These are phyloP conservation scores for Umbelopsis sp. DNA, from an alignment of 371 early-diverging fungal genomes.

Conservation along the genomic window DNA sequence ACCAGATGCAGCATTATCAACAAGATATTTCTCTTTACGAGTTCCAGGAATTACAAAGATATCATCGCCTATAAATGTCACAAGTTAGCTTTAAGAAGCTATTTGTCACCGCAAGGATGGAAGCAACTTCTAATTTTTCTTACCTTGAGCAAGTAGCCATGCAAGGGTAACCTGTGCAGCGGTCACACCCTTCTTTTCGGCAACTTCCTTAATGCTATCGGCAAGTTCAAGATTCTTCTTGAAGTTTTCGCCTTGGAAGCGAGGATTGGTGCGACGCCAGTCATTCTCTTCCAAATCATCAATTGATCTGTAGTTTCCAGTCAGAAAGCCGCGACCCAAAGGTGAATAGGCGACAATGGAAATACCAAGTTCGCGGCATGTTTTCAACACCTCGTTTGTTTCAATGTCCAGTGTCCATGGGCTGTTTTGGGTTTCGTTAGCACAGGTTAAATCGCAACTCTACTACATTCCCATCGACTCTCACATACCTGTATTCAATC, in stretches of 20 bases:
- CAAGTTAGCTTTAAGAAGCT: not conserved
- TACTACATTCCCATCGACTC: not conserved
- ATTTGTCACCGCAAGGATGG: not conserved
- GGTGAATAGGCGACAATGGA: slow-evolving; percentile 60
- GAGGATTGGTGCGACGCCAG: slow-evolving; percentile 49
- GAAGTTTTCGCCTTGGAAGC: slow-evolving; percentile 55
- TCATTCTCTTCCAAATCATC: slow-evolving; percentile 53
- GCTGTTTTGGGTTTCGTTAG: slow-evolving; percentile 9
- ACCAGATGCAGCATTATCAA: slow-evolving; percentile 51
- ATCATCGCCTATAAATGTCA: slow-evolving; percentile 13
- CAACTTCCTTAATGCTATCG: slow-evolving; percentile 45
- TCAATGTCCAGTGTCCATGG: slow-evolving; percentile 61
- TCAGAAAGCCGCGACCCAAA: slow-evolving; percentile 65
- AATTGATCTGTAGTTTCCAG: slow-evolving; percentile 45
- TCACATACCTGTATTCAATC: slow-evolving; percentile 36
- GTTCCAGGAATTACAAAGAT: slow-evolving; percentile 62
- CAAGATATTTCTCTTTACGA: slow-evolving; percentile 50
- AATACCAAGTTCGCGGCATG: slow-evolving; percentile 66
- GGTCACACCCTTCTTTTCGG: slow-evolving; percentile 46
- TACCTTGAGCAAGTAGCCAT: slow-evolving; percentile 59
- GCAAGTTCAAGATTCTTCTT: slow-evolving; percentile 58
- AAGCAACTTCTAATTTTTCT: not conserved
- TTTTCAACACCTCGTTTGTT: slow-evolving; percentile 51
- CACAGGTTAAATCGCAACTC: not conserved
- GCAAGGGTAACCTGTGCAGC: slow-evolving; percentile 55